These are phyloP conservation scores for Pichia sp. DNA, from an alignment of 1,139 yeast genomes.

Conservation along the genomic window DNA sequence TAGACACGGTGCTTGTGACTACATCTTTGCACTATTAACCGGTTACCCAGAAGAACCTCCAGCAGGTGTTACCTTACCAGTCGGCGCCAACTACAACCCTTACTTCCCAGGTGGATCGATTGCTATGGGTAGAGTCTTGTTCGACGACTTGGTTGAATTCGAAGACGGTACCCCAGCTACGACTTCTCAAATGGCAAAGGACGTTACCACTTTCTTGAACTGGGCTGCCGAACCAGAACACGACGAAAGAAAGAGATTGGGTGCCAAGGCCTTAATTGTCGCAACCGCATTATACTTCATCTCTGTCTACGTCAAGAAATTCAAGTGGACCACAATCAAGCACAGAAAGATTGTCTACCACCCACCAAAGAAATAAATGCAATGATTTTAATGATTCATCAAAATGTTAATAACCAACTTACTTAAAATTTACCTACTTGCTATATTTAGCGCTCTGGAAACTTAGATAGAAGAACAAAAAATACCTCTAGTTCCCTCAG, in stretches of 20 bases:
- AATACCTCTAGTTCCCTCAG: background rate
- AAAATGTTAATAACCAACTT: background rate
- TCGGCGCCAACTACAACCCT: constrained; percentile 96
- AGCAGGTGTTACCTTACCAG: constrained; percentile 90
- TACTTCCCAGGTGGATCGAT: constrained; percentile 99
- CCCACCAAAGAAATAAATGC: constrained; percentile 69
- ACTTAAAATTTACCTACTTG: background rate
- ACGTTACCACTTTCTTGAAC: constrained; percentile 89
- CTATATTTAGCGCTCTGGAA: background rate
- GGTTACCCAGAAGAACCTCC: constrained; percentile 99
- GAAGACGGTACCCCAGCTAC: constrained; percentile 99
- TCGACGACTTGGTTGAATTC: constrained; percentile 94
- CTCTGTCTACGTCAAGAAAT: constrained; percentile 91
- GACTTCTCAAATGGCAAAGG: constrained; percentile 99
- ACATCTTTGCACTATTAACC: constrained; percentile 89
- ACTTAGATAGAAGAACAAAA: background rate
- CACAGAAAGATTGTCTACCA: constrained; percentile 90
- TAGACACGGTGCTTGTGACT: constrained; percentile 97
- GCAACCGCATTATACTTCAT: constrained; percentile 75
- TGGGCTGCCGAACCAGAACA: constrained; percentile 99
- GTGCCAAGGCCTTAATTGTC: constrained; percentile 86
- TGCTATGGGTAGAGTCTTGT: constrained; percentile 98
- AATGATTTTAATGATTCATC: constrained; percentile 1
- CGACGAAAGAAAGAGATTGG: constrained; percentile 96
- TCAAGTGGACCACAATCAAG: constrained; percentile 97